Base-by-base conservation (phyloP, 257 asterid species). In the Mitragyna speciosa region DNA sequence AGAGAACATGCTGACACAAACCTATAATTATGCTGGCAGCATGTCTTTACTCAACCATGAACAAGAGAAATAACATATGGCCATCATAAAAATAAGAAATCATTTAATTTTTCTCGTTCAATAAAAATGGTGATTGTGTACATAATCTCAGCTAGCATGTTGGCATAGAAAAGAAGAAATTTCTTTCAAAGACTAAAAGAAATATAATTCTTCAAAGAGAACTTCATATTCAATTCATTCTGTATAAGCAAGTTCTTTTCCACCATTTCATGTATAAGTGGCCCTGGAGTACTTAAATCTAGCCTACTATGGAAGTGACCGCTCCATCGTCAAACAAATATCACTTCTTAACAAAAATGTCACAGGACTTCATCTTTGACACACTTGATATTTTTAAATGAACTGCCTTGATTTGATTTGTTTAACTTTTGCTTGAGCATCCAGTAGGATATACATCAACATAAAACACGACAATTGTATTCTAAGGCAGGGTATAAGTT, bases 381-480 rank as follows among this genome's bases (percentile, higher is more conserved):
- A 6, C 5, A 33, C 54, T 26, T 68, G 24, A 7, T 12, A 1
- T 36, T 74, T 54, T 52, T 19, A 59, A 51, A 48, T 39, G 16
- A 43, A 61, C 9, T 48, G 0, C 12, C 59, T 43, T 6, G 12
- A 43, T 47, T 76, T 70, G 33, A 72, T 41, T 47, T 59, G 54
- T 26, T 51, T 33, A 64, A 66, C 70, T 64, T 76, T 26, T 17
- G 22, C 48, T 83, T 79, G 58, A 72, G 49, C 78, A 70, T 71
- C n/a, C 52, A 26, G 47, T 63, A 8, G 20, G 16, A 58, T 30
- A 41, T 80, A 45, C 78, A 14, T 75, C 12, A 28, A 33, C 28
- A 47, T 68, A 31, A 73, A 66, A 82, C 22, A 20, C 15, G 24
- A 61, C 24, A 59, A 19, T 20, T 54, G 26, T 19, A 19, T 54